Evolutionary conservation across 116 monocot genomes (phyloP).

Genomic region (Phalaenopsis hybrid): DNA sequence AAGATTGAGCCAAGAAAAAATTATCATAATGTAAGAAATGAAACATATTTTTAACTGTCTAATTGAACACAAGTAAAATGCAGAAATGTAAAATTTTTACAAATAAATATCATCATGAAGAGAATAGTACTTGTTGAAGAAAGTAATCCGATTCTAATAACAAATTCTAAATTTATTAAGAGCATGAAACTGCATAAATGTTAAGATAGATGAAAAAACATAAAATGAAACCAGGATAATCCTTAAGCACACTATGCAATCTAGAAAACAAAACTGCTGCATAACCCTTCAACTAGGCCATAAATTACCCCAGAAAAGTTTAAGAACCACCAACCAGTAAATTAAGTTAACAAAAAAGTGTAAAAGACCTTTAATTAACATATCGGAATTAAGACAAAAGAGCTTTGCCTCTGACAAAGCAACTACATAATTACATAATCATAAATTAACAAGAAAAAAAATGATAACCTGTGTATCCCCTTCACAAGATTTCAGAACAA

Average conservation of each 20-base stretch:
- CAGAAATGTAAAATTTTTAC: not conserved
- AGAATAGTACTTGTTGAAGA: not conserved
- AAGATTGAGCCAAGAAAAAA: not conserved
- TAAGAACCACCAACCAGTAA: not conserved
- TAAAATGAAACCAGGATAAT: not conserved
- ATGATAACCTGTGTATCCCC: constrained; percentile 57
- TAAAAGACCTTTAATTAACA: not conserved
- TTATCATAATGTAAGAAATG: not conserved
- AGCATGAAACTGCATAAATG: not conserved
- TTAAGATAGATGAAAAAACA: not conserved
- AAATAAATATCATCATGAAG: not conserved
- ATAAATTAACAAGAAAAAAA: constrained; percentile 1
- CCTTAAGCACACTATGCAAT: too few relatives aligned
- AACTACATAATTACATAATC: constrained; percentile 3
- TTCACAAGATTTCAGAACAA: constrained; percentile 73
- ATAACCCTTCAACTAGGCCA: too few relatives aligned
- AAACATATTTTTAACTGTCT: constrained; percentile 4
- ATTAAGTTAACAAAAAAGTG: not conserved
- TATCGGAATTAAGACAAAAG: not conserved
- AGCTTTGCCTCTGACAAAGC: not conserved
- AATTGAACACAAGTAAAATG: not conserved
- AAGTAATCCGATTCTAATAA: not conserved
- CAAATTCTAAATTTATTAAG: not conserved
- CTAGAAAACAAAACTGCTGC: too few relatives aligned
- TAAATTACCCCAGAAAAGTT: too few relatives aligned